phyloP scores from a whole-genome alignment of 768 basidiomycete species.

The Hygrocybe coccinea region DNA sequence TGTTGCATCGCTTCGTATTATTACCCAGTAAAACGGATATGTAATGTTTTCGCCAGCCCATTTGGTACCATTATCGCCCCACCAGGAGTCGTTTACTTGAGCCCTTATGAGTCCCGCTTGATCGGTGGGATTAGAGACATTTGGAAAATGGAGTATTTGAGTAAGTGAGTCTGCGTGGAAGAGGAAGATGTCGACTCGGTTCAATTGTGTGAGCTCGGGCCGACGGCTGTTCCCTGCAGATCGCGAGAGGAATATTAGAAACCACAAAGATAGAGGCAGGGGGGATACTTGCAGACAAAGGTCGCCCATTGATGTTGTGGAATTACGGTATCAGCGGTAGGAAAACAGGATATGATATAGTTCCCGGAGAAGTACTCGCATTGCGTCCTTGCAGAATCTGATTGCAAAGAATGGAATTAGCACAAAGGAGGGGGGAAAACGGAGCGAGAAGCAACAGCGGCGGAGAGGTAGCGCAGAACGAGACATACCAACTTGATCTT shows the following conservation, averaged over 20 bases:
- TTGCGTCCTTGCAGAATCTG: slow-evolving; percentile 40
- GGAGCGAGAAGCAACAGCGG: no score
- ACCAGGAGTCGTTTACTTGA: slow-evolving; percentile 74
- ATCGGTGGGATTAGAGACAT: slow-evolving; percentile 43
- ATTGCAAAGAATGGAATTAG: not conserved
- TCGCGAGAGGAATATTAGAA: slow-evolving; percentile 9
- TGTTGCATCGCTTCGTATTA: slow-evolving; percentile 53
- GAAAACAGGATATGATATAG: slow-evolving; percentile 73
- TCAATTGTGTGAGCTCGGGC: slow-evolving; percentile 59
- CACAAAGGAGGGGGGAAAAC: slow-evolving; percentile 6
- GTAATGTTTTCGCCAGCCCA: slow-evolving; percentile 51
- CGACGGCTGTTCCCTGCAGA: slow-evolving; percentile 67
- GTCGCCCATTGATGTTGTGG: slow-evolving; percentile 72
- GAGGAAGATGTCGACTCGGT: slow-evolving; percentile 70
- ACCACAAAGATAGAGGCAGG: slow-evolving; percentile 10
- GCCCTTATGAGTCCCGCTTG: slow-evolving; percentile 50
- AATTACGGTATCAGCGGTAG: slow-evolving; percentile 48
- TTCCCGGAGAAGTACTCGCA: slow-evolving; percentile 64
- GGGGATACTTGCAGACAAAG: slow-evolving; percentile 66
- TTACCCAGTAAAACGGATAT: slow-evolving; percentile 74
- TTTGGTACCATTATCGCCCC: slow-evolving; percentile 46
- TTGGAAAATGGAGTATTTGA: slow-evolving; percentile 41
- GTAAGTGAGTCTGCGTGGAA: slow-evolving; percentile 63
- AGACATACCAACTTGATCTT: slow-evolving; percentile 29
- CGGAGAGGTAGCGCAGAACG: slow-evolving; percentile 4